Base-by-base conservation (phyloP, 2,329 filamentous ascomycete genomes). In the Hymenoscyphus albidus region DNA sequence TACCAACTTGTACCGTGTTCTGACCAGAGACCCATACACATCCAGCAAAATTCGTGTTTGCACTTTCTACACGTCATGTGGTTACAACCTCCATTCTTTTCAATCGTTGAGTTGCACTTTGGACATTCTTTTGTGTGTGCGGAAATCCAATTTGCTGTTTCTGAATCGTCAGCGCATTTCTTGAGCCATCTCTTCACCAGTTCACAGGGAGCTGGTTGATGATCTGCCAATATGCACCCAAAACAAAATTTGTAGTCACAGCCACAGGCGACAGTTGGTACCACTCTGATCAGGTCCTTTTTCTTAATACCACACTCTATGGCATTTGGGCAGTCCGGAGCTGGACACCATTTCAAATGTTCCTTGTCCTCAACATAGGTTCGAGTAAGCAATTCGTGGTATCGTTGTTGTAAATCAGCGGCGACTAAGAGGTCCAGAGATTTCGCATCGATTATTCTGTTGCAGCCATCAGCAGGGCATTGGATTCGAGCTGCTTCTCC, bases 1-100 rank as follows among this genome's bases (percentile, higher is more conserved):
- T 99, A 99, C 95, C 95, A 99, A 78, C 92, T 97, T 3, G 94
- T 99, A 68, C 95, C 95, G 76, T 99, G 95, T 78, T 99, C 95
- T 0, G 93, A 96, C 95, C 95, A 99, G 0, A 97, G 82, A 0
- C 95, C 95, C 95, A 99, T 99, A 75, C 95, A 99, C 91, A 99
- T 98, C 95, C 95, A 99, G 80, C 95, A 99, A 74, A 99, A 97
- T 74, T 97, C 93, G 74, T 97, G 89, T 74, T 93, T 92, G 80
- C 93, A 97, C 77, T 97, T 97, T 64, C 93, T 84, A 76, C 93
- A 97, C 0, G 93, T 97, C 93, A 97, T 97, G 77, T 97, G 93
- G 79, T 97, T 97, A 80, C 93, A 97, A 3, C 93, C 93, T 61
- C 93, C 93, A 70, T 99, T 99, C 85, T 99, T 99, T 79, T 99